Percentiles rank a stretch among this genome's conserved stretches.
These are phyloP conservation scores for Thraustotheca clavata DNA, from an alignment of 352 stramenopile genomes.

Conservation along the genomic window DNA sequence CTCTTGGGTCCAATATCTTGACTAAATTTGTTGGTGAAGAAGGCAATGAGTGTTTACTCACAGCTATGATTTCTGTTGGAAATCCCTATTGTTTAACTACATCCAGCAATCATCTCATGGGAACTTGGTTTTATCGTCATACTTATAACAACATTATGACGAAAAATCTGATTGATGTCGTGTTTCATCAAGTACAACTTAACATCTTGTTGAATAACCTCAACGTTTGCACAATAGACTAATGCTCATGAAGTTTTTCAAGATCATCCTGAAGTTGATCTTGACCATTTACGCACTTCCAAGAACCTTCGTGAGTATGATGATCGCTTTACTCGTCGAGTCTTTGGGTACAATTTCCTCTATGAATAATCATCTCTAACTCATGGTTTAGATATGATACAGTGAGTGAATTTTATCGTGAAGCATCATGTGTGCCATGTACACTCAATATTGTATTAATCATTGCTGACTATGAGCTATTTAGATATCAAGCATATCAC, in stretches of 20 bases:
- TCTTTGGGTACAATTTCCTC: conserved; percentile 7
- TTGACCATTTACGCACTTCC: conserved; percentile 31
- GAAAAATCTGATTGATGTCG: conserved; percentile 39
- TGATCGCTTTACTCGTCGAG: conserved; percentile 42
- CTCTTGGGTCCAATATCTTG: conserved; percentile 63
- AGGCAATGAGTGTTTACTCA: conserved; percentile 28
- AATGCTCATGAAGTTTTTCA: conserved; percentile 56
- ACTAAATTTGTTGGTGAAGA: conserved; percentile 70
- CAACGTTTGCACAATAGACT: conserved; percentile 23
- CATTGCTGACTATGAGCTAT: not conserved
- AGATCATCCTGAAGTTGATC: conserved; percentile 34
- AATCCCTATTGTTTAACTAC: conserved; percentile 59
- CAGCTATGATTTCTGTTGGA: conserved; percentile 46
- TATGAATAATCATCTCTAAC: not conserved
- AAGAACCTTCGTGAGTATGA: conserved; percentile 51
- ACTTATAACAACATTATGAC: conserved; percentile 49
- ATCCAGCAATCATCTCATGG: conserved; percentile 35
- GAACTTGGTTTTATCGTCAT: conserved; percentile 39
- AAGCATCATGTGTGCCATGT: conserved; percentile 34
- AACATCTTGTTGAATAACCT: not conserved
- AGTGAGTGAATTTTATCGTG: conserved; percentile 36
- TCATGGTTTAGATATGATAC: conserved; percentile 35
- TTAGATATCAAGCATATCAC: conserved; percentile 28
- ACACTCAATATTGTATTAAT: conserved; percentile 1
- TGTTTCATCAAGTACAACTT: conserved; percentile 29